Percentiles rank a stretch among this genome's conserved stretches.
phyloP scores from a whole-genome alignment of 2,329 filamentous ascomycete genomes.

The Fusarium stilboides region DNA sequence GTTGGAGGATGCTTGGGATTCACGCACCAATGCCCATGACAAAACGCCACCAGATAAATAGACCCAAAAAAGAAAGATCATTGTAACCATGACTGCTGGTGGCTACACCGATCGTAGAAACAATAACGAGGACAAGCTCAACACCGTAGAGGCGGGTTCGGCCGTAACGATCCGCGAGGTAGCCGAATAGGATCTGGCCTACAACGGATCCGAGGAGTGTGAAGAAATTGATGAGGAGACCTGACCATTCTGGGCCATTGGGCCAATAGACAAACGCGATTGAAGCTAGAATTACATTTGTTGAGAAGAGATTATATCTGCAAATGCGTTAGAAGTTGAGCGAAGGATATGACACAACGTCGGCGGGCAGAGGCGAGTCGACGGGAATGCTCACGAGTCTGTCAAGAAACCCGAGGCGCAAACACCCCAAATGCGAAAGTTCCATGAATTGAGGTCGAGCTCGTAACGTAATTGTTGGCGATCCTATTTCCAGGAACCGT shows the following conservation, averaged over 20 bases:
- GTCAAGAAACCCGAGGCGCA: slow-evolving; percentile 70
- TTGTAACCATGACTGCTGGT: slow-evolving; percentile 66
- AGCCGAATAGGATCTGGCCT: slow-evolving; percentile 68
- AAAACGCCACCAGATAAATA: slow-evolving; percentile 69
- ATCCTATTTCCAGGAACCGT: slow-evolving; percentile 56
- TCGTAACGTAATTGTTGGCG: slow-evolving; percentile 68
- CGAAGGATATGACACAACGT: neutral
- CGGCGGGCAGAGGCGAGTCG: neutral
- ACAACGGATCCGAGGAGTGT: slow-evolving; percentile 68
- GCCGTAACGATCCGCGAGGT: slow-evolving; percentile 69
- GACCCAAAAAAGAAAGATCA: slow-evolving; percentile 65
- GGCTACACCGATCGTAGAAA: slow-evolving; percentile 71
- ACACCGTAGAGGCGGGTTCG: slow-evolving; percentile 70
- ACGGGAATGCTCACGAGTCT: slow-evolving; percentile 62
- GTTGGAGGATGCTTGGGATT: slow-evolving; percentile 1
- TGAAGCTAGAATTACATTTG: slow-evolving; percentile 68
- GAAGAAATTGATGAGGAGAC: slow-evolving; percentile 66
- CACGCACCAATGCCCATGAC: slow-evolving; percentile 67
- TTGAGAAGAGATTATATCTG: slow-evolving; percentile 70
- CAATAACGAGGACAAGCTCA: slow-evolving; percentile 69
- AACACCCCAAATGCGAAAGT: slow-evolving; percentile 68
- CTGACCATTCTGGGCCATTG: slow-evolving; percentile 60
- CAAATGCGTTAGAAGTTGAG: slow-evolving; percentile 1
- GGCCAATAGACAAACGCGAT: slow-evolving; percentile 69
- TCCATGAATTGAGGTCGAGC: slow-evolving; percentile 69